Evolutionary conservation across 768 basidiomycete genomes (phyloP).

Genomic region (Gloeostereum incarnatum): DNA sequence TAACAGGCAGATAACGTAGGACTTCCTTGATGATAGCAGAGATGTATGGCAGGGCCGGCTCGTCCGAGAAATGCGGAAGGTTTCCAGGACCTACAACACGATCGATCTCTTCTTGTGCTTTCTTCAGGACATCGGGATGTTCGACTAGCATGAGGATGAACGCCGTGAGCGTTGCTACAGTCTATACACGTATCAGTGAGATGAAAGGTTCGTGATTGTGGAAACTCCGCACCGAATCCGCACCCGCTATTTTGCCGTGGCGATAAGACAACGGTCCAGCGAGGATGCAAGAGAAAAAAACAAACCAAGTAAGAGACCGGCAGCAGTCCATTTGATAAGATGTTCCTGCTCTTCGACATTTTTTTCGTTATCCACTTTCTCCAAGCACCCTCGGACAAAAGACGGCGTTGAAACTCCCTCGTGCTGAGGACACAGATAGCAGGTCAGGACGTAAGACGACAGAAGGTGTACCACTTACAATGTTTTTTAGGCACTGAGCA

Average conservation of each 20-base stretch:
- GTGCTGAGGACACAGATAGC: slow-evolving; percentile 1
- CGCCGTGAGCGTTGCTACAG: not conserved
- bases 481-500: not conserved
- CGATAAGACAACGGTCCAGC: too few species aligned
- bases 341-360: slow-evolving; percentile 11
- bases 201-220: too few species aligned
- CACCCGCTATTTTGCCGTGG: too few species aligned
- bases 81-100: slow-evolving; percentile 12
- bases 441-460: not conserved
- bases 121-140: slow-evolving; percentile 2
- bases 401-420: slow-evolving; percentile 13
- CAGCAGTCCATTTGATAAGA: slow-evolving; percentile 17
- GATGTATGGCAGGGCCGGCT: slow-evolving; percentile 17
- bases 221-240: too few species aligned
- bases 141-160: slow-evolving; percentile 2
- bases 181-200: too few species aligned
- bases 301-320: slow-evolving; percentile 15
- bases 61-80: slow-evolving; percentile 17
- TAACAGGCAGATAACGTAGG: not conserved
- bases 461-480: not conserved
- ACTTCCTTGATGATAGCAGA: slow-evolving; percentile 19
- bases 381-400: slow-evolving; percentile 16
- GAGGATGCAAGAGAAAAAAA: not conserved
- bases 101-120: slow-evolving; percentile 12
- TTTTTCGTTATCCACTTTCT: slow-evolving; percentile 9